Evolutionary conservation across 1,284 basidiomycete species (phyloP).

Genomic region (Puccinia polysora): DNA sequence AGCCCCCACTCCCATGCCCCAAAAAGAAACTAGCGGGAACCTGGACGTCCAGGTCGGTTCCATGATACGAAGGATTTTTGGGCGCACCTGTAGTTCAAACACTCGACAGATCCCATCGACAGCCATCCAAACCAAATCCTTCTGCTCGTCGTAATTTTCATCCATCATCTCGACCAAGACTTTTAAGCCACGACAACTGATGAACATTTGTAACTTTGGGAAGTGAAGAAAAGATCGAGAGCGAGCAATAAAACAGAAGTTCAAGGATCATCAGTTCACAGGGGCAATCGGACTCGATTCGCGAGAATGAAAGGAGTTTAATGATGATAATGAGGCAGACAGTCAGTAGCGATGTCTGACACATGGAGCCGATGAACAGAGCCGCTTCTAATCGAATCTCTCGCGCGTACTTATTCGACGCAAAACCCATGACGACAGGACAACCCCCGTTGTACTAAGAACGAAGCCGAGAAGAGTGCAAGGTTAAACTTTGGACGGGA

Average conservation of each 20-base stretch:
- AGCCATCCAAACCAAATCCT: conserved; percentile 83
- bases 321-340: conserved; percentile 45
- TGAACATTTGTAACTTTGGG: conserved; percentile 79
- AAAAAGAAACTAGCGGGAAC: too few species aligned
- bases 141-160: conserved; percentile 85
- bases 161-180: conserved; percentile 92
- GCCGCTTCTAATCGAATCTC: conserved; percentile 93
- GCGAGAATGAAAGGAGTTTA: background rate
- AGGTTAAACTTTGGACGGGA: conserved; percentile 24
- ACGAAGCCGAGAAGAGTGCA: conserved; percentile 51
- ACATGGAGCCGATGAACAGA: conserved; percentile 84
- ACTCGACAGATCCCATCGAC: conserved; percentile 90
- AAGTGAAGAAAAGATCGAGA: background rate
- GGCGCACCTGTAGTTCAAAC: conserved; percentile 76
- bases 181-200: conserved; percentile 87
- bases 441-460: conserved; percentile 51
- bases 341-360: conserved; percentile 85
- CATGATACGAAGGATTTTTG: too few species aligned
- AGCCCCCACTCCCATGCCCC: background rate
- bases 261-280: background rate
- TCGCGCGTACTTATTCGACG: conserved; percentile 85
- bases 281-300: background rate
- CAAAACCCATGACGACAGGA: conserved; percentile 63
- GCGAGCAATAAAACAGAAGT: background rate
- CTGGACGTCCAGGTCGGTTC: background rate